Evolutionary conservation across 2,329 filamentous ascomycete genomes (phyloP).

Genomic region (Fusarium goolgardi): DNA sequence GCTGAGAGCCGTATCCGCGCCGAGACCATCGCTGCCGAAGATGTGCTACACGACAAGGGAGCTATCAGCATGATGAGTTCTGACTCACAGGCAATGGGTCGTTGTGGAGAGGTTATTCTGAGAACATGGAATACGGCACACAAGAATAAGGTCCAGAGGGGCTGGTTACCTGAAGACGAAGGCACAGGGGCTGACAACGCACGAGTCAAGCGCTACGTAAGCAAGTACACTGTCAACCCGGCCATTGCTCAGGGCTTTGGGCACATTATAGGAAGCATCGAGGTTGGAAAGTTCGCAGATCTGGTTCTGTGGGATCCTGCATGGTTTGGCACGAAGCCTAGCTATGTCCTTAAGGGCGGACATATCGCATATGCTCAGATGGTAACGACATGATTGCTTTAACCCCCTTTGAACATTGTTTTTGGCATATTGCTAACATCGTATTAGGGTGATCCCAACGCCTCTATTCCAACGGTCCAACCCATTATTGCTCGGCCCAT

Average conservation of each 20-base stretch:
- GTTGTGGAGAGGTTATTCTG: conserved; percentile 91
- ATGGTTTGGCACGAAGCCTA: conserved; percentile 89
- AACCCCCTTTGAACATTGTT: neutral
- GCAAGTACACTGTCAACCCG: conserved; percentile 97
- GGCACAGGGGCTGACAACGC: conserved; percentile 88
- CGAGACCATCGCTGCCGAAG: conserved; percentile 96
- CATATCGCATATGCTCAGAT: conserved; percentile 86
- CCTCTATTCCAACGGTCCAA: conserved; percentile 87
- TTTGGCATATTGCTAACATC: conserved; percentile 5
- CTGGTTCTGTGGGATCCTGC: conserved; percentile 87
- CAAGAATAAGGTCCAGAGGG: conserved; percentile 93
- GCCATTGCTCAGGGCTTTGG: conserved; percentile 90
- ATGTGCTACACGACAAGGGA: conserved; percentile 92
- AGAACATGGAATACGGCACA: conserved; percentile 97
- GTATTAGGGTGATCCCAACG: conserved; percentile 78
- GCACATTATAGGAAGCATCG: conserved; percentile 86
- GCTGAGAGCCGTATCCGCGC: conserved; percentile 94
- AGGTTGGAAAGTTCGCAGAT: conserved; percentile 91
- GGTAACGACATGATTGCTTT: conserved; percentile 61
- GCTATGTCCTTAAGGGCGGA: conserved; percentile 84
- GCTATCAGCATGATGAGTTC: conserved; percentile 98
- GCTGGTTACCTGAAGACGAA: conserved; percentile 79
- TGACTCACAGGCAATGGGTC: conserved; percentile 96
- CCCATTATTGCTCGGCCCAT: conserved; percentile 86
- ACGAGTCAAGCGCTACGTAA: conserved; percentile 90